Evolutionary conservation across 371 early-diverging fungal genomes (phyloP), one percentile per base, ranked within the genome.

Genomic region (Actinomortierella wolfii): DNA sequence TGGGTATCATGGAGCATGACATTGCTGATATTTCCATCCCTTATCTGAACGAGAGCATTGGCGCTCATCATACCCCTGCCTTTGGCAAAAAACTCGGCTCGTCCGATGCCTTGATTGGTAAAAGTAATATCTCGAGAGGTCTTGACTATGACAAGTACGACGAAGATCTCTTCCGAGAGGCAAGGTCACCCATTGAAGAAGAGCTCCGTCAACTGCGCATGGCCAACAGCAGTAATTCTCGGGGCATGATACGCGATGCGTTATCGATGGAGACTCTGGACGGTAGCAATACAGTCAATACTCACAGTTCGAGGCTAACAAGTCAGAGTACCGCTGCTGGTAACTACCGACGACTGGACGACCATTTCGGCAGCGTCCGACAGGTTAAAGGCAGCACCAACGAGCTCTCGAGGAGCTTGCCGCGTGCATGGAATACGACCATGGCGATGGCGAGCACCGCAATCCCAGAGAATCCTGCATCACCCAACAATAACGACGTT

Each of bases 1-100:
- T 91, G 86, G 91, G 89, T 20, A 82, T 88, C 43, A 88, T 85
- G 85, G 88, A 88, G 49, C 85, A 87, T 46, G 87, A 87, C 49
- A 81, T 85, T 14, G 80, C 83, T 0, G 79, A 79, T 28, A 83
- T 85, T 1, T 79, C 80, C 18, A 79, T 90, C 17, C 89, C 89
- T 11, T 83, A 80, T 46, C 66, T 88, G 25, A 64, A 67, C 20
- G 79, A 78, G 48, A 65, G 73, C 44, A 50, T 67, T 57, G 61
- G 74, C 28, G 34, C 60, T 11, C 65, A 76, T 49, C 54, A 57
- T 25, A 15, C 62, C 15, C 28, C 56, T 3, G 21, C 56, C 11
- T 70, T 62, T 21, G 76, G 67, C 13, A 66, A 71, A 25, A 18
- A 64, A 15, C 56, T 65, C 8, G 53, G 53, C 29, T 61, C 68